A percentile compares a stretch with the other conserved stretches of the same genome.
Evolutionary conservation across 73 alveolate genomes (phyloP).

Genomic region (Paramecium sexaurelia): DNA sequence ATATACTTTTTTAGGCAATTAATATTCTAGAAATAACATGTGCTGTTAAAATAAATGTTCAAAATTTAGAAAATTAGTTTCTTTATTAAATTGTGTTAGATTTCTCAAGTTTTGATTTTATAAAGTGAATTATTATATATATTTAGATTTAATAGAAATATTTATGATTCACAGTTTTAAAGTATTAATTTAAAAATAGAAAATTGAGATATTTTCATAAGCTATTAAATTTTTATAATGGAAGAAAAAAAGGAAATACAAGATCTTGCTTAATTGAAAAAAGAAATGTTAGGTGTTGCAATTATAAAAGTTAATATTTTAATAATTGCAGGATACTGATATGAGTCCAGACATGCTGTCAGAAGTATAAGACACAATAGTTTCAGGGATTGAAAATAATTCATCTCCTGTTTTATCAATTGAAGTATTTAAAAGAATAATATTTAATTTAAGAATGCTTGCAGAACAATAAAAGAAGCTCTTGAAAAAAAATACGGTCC

Average conservation of each 20-base stretch:
- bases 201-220: no score
- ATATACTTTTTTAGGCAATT: no score
- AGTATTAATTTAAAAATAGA: no score
- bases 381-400: slow-evolving; percentile 67
- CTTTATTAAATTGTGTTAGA: no score
- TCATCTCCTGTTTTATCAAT: slow-evolving; percentile 17
- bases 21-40: no score
- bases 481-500: slow-evolving; percentile 66
- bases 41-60: no score
- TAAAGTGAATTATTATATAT: no score
- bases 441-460: slow-evolving; percentile 17
- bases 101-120: no score
- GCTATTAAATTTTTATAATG: neutral
- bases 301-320: neutral
- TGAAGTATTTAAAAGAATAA: neutral
- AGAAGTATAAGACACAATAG: slow-evolving; percentile 53
- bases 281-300: slow-evolving; percentile 61
- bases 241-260: neutral
- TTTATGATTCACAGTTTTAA: no score
- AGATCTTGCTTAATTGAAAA: slow-evolving; percentile 1
- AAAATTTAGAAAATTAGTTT: no score
- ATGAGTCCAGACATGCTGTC: slow-evolving; percentile 46
- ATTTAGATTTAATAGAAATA: no score
- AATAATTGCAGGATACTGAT: slow-evolving; percentile 35
- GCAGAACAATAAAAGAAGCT: slow-evolving; percentile 62